Conservation (phyloP, 2,329 filamentous ascomycete species). For the Huntiella abstrusa region DNA sequence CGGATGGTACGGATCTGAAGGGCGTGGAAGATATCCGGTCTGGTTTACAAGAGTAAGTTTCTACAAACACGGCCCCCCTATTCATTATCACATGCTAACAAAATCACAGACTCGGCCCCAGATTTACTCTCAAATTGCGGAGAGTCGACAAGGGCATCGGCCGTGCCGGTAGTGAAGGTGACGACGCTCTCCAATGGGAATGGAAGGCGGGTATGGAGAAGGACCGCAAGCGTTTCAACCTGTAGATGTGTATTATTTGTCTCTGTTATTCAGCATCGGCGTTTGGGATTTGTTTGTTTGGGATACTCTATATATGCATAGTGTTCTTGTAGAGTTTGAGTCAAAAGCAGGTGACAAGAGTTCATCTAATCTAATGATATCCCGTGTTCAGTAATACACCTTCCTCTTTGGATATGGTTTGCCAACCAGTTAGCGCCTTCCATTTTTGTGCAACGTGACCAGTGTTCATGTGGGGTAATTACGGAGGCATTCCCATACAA, state of each 20-base stretch:
- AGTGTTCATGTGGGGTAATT: no score
- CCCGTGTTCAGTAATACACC: no score
- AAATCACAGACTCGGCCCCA: slow-evolving; percentile 37
- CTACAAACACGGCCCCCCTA: neutral
- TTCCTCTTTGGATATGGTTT: no score
- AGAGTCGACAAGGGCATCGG: slow-evolving; percentile 80
- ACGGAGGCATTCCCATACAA: no score
- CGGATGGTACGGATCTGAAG: slow-evolving; percentile 66
- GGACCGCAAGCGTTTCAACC: slow-evolving; percentile 62
- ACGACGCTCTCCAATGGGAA: slow-evolving; percentile 74
- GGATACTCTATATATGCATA: neutral
- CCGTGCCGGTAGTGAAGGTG: slow-evolving; percentile 45
- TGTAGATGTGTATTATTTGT: slow-evolving; percentile 29
- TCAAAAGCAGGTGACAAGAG: no score
- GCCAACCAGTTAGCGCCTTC: no score
- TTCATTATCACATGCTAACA: slow-evolving; percentile 1
- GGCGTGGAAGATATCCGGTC: slow-evolving; percentile 74
- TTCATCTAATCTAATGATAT: no score
- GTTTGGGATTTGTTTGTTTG: slow-evolving; percentile 3
- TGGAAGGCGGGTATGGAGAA: slow-evolving; percentile 97
- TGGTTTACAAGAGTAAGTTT: slow-evolving; percentile 54
- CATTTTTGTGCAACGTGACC: no score
- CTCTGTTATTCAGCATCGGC: slow-evolving; percentile 7
- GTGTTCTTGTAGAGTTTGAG: no score
- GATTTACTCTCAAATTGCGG: slow-evolving; percentile 60